Percentiles rank a stretch among this genome's conserved stretches.
Conservation (phyloP, 2,329 filamentous ascomycete genomes). For the Trichoderma semiorbis region DNA sequence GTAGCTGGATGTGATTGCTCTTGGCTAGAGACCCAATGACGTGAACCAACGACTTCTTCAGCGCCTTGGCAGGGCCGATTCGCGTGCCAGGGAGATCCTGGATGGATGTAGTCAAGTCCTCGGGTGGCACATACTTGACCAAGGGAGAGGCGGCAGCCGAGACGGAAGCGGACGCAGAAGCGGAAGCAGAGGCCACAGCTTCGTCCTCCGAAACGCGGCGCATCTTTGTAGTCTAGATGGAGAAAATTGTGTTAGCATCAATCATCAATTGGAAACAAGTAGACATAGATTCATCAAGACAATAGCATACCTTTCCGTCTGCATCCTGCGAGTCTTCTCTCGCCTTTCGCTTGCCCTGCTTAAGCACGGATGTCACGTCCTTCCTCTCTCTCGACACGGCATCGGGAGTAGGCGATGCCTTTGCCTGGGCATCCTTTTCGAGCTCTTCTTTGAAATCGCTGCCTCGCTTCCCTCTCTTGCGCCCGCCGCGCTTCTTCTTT, state of each 20-base stretch:
- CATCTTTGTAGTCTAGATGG: slow-evolving; percentile 40
- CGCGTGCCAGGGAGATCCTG: slow-evolving; percentile 59
- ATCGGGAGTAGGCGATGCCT: slow-evolving; percentile 41
- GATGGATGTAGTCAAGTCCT: slow-evolving; percentile 50
- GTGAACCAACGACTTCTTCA: slow-evolving; percentile 66
- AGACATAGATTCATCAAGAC: not conserved
- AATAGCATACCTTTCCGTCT: slow-evolving; percentile 43
- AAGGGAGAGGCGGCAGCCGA: slow-evolving; percentile 28
- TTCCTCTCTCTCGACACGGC: slow-evolving; percentile 47
- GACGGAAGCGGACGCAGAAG: not conserved
- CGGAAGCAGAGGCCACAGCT: slow-evolving; percentile 29
- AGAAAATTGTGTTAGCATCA: slow-evolving; percentile 16
- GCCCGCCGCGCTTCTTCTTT: slow-evolving; percentile 55
- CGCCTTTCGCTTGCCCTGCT: slow-evolving; percentile 54
- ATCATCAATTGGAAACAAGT: not conserved
- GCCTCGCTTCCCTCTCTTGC: slow-evolving; percentile 62
- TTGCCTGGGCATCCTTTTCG: slow-evolving; percentile 43
- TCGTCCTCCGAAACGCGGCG: slow-evolving; percentile 55
- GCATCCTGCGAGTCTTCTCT: slow-evolving; percentile 55
- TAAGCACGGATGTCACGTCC: slow-evolving; percentile 45
- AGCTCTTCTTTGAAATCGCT: slow-evolving; percentile 64
- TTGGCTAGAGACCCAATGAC: slow-evolving; percentile 66
- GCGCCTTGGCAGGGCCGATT: slow-evolving; percentile 63
- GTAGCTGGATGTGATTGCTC: slow-evolving; percentile 58
- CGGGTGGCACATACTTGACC: slow-evolving; percentile 46